phyloP scores from a whole-genome alignment of 305 asterid species.

The Fraxinus baroniana region DNA sequence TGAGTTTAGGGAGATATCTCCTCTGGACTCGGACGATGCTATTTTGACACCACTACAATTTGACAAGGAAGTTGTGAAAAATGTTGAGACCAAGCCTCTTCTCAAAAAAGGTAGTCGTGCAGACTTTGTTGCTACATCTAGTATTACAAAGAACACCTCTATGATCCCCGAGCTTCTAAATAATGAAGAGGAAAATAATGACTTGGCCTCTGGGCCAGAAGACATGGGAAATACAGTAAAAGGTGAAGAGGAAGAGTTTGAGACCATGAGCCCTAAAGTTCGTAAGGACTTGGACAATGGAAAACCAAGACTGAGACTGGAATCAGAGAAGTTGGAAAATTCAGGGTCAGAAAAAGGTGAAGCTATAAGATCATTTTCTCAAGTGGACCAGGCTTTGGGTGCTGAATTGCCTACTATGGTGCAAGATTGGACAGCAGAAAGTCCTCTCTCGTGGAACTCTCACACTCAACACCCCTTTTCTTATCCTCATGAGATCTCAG shows the following conservation, averaged over 20 bases:
- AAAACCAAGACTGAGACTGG: constrained; percentile 37
- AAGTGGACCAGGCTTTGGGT: constrained; percentile 46
- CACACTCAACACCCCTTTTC: constrained; percentile 55
- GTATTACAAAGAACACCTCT: constrained; percentile 44
- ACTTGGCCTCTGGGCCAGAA: constrained; percentile 44
- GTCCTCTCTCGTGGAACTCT: constrained; percentile 44
- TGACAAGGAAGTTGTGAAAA: constrained; percentile 51
- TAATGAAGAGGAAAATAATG: constrained; percentile 49
- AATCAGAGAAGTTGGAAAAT: constrained; percentile 7
- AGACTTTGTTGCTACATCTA: constrained; percentile 44
- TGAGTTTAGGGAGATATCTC: constrained; percentile 43
- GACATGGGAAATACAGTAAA: constrained; percentile 34
- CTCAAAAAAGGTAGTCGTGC: constrained; percentile 65
- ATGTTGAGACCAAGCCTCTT: constrained; percentile 50
- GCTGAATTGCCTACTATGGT: constrained; percentile 16
- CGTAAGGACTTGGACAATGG: constrained; percentile 33
- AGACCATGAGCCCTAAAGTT: constrained; percentile 36
- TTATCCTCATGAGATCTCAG: constrained; percentile 73
- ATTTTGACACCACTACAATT: constrained; percentile 44
- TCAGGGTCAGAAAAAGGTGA: constrained; percentile 45
- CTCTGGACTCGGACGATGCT: constrained; percentile 49
- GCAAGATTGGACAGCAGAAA: constrained; percentile 55
- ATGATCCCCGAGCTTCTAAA: constrained; percentile 37
- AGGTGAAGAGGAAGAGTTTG: constrained; percentile 57
- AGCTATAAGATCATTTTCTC: constrained; percentile 21